A percentile compares a stretch with the other conserved stretches of the same genome.
These are phyloP conservation scores for Aspergillus affinis DNA, from an alignment of 495 filamentous ascomycete genomes.

Conservation along the genomic window DNA sequence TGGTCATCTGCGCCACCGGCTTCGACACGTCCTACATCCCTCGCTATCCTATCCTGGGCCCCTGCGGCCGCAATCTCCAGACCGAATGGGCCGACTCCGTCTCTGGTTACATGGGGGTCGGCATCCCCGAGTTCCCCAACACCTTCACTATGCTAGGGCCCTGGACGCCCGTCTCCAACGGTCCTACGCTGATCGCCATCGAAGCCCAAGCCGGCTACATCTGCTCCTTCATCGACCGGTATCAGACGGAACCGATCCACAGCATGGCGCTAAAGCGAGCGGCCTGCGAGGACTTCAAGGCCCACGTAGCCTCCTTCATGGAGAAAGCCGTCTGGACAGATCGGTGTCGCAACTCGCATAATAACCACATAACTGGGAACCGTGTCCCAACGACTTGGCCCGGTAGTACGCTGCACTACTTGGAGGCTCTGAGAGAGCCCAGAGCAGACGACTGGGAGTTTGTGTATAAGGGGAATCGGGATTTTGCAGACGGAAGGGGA, in stretches of 20 bases:
- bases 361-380: slow-evolving; percentile 32
- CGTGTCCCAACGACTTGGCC: slow-evolving; percentile 29
- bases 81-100: slow-evolving; percentile 44
- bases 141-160: slow-evolving; percentile 50
- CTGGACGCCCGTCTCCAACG: slow-evolving; percentile 24
- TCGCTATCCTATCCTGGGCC: slow-evolving; percentile 46
- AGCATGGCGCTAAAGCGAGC: slow-evolving; percentile 12
- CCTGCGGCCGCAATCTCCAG: slow-evolving; percentile 39
- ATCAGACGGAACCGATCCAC: slow-evolving; percentile 3
- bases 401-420: slow-evolving; percentile 44
- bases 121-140: slow-evolving; percentile 58
- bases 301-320: slow-evolving; percentile 26
- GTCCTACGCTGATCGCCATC: slow-evolving; percentile 15
- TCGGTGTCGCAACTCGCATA: slow-evolving; percentile 39
- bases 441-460: slow-evolving; percentile 49
- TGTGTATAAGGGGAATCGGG: slow-evolving; percentile 44
- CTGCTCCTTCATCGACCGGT: slow-evolving; percentile 9
- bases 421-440: slow-evolving; percentile 45
- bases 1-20: slow-evolving; percentile 47
- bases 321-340: slow-evolving; percentile 40
- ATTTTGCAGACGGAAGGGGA: slow-evolving; percentile 21
- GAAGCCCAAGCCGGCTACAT: slow-evolving; percentile 32
- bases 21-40: slow-evolving; percentile 47
- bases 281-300: slow-evolving; percentile 47
- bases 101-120: slow-evolving; percentile 52